Evolutionary conservation across 2,329 filamentous ascomycete species (phyloP).

Genomic region (Aspergillus thermomutatus): DNA sequence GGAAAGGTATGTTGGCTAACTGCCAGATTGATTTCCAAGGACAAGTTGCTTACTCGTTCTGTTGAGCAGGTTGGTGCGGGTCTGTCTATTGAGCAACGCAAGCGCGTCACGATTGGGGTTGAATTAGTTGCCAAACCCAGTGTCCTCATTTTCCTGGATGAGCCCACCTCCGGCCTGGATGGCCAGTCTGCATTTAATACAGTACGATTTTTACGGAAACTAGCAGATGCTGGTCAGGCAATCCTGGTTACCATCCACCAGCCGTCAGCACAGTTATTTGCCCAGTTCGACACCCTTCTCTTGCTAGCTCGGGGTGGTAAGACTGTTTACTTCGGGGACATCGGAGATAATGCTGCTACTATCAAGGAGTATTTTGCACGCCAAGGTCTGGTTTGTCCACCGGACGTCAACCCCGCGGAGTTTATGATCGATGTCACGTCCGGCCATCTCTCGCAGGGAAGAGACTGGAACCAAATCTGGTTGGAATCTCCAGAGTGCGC

Average conservation of each 20-base stretch:
- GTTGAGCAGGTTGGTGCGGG: slow-evolving; percentile 34
- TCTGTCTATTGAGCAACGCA: slow-evolving; percentile 63
- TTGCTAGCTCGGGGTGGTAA: slow-evolving; percentile 65
- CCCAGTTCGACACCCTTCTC: slow-evolving; percentile 68
- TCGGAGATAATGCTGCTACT: slow-evolving; percentile 62
- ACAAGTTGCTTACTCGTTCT: too few species aligned
- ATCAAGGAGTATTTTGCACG: slow-evolving; percentile 65
- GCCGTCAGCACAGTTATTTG: slow-evolving; percentile 62
- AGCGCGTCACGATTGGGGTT: slow-evolving; percentile 68
- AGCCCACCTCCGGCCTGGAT: slow-evolving; percentile 67
- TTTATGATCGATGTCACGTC: slow-evolving; percentile 53
- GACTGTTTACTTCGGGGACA: slow-evolving; percentile 66
- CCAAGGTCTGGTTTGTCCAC: slow-evolving; percentile 62
- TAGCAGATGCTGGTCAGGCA: slow-evolving; percentile 62
- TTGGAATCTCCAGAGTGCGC: slow-evolving; percentile 58
- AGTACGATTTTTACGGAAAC: slow-evolving; percentile 63
- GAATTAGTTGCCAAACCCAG: slow-evolving; percentile 67
- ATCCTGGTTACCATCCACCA: slow-evolving; percentile 71
- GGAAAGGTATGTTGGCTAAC: too few species aligned
- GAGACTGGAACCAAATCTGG: slow-evolving; percentile 74
- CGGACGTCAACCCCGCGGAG: slow-evolving; percentile 59
- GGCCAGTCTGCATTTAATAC: slow-evolving; percentile 65
- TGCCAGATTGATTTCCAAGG: too few species aligned
- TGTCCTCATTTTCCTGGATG: slow-evolving; percentile 66
- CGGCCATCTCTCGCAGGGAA: slow-evolving; percentile 47